Evolutionary conservation across 2,329 filamentous ascomycete genomes (phyloP), one percentile per base, ranked within the genome.

Genomic region (Talaromyces albobiverticillius): DNA sequence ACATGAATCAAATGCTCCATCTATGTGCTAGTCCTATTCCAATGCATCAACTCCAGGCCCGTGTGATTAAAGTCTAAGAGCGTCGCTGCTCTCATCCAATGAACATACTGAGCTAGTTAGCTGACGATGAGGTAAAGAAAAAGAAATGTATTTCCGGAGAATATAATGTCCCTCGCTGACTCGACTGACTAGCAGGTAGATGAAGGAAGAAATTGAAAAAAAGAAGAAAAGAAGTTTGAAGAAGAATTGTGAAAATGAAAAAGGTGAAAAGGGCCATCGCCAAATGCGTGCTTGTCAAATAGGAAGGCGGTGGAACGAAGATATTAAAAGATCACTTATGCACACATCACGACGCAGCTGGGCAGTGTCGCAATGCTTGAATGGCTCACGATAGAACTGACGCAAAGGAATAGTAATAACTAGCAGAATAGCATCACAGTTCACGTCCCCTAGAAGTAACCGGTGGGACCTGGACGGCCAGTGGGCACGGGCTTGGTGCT

Each of bases 401-500:
- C 22, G 48, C 26, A 31, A 34, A 50, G 16, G 20, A 23, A 42
- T 42, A 50, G 38, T 50, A 50, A 46, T 18, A 20, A 32, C 26
- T 42, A 43, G n/a, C 25, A 23, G 14, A 36, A 23, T 41, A 45
- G 22, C 41, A 51, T 36, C 49, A 29, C 29, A 18, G 23, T 34
- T 51, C 29, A 51, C n/a, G 14, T 45, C 18, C 23, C 42, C 51
- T 47, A 53, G 25, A 47, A 47, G 42, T 47, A 53, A 14, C 51
- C 42, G 25, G 32, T 47, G 23, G 47, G 53, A 22, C 20, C 41
- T 14, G 23, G 38, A 29, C 18, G 66, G 56, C 59, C 57, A 34
- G 62, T 61, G 46, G 63, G 60, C 55, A 59, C 55, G 29, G 59
- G 41, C 38, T 46, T 46, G 46, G 59, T 62, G 57, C 66, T 69